These are phyloP conservation scores for Cyberlindnera nakhonratchasimensis DNA, from an alignment of 805 yeast genomes.

Conservation along the genomic window DNA sequence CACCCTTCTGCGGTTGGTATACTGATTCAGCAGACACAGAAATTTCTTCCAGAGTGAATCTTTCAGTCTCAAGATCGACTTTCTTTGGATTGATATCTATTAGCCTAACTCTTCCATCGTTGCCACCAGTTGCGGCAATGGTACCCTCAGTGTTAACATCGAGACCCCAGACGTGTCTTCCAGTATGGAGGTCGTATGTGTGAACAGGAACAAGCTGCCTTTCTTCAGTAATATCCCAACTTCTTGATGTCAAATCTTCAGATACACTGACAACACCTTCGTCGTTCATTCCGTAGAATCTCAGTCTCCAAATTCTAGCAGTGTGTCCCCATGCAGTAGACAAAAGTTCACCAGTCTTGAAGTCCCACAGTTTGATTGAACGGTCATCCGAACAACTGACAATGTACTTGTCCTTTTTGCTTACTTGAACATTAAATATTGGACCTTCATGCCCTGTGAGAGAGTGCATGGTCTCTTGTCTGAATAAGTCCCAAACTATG, in stretches of 20 bases:
- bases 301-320: conserved; percentile 86
- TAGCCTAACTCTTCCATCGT: conserved; percentile 78
- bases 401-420: conserved; percentile 49
- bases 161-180: conserved; percentile 85
- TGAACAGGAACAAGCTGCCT: conserved; percentile 27
- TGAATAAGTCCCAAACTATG: conserved; percentile 64
- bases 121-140: conserved; percentile 83
- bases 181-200: conserved; percentile 68
- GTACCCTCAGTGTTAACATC: conserved; percentile 45
- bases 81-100: conserved; percentile 47
- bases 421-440: conserved; percentile 74
- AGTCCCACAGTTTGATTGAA: conserved; percentile 74
- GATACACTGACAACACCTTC: conserved; percentile 58
- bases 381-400: conserved; percentile 93
- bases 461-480: conserved; percentile 44
- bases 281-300: conserved; percentile 44
- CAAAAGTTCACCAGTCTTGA: conserved; percentile 50
- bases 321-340: conserved; percentile 96
- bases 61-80: conserved; percentile 28
- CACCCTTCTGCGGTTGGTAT: conserved; percentile 39
- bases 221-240: conserved; percentile 55
- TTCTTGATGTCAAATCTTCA: conserved; percentile 82
- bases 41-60: conserved; percentile 35
- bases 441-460: conserved; percentile 86
- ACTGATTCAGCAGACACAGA: conserved; percentile 22